phyloP scores from a whole-genome alignment of 2,329 filamentous ascomycete species.

The Trichoderma harzianum region DNA sequence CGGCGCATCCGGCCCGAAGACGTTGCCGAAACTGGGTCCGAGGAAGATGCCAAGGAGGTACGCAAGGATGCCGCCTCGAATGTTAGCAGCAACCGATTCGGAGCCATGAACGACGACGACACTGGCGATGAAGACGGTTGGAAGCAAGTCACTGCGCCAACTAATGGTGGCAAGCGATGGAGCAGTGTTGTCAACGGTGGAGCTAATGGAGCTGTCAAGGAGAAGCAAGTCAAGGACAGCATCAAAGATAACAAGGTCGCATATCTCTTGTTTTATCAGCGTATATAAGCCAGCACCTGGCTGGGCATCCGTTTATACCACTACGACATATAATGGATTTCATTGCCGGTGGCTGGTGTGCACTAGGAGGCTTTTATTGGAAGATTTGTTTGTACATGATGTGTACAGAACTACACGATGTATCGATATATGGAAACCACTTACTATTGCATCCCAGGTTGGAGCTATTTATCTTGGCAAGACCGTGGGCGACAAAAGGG shows the following conservation, averaged over 20 bases:
- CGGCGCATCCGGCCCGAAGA: slow-evolving; percentile 82
- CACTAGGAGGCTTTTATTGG: background rate
- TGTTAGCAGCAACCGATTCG: slow-evolving; percentile 68
- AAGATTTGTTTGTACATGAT: slow-evolving; percentile 1
- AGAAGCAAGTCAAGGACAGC: slow-evolving; percentile 57
- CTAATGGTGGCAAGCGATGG: slow-evolving; percentile 68
- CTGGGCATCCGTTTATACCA: background rate
- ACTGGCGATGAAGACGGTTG: slow-evolving; percentile 68
- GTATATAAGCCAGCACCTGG: slow-evolving; percentile 45
- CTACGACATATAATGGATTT: slow-evolving; percentile 4
- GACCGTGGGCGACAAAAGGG: background rate
- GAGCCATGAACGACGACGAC: slow-evolving; percentile 64
- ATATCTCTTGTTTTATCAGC: slow-evolving; percentile 94
- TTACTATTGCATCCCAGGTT: background rate
- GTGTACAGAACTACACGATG: background rate
- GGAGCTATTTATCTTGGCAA: background rate
- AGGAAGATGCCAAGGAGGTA: slow-evolving; percentile 67
- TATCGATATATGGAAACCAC: background rate
- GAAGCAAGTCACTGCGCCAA: slow-evolving; percentile 69
- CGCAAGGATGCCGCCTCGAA: slow-evolving; percentile 54
- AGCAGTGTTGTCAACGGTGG: slow-evolving; percentile 64
- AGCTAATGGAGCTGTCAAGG: slow-evolving; percentile 54
- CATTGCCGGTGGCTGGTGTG: background rate
- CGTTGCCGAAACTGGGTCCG: slow-evolving; percentile 75
- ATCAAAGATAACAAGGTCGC: slow-evolving; percentile 95